phyloP scores from a whole-genome alignment of 192 early-diverging fungal genomes.

The Coemansia sp. region DNA sequence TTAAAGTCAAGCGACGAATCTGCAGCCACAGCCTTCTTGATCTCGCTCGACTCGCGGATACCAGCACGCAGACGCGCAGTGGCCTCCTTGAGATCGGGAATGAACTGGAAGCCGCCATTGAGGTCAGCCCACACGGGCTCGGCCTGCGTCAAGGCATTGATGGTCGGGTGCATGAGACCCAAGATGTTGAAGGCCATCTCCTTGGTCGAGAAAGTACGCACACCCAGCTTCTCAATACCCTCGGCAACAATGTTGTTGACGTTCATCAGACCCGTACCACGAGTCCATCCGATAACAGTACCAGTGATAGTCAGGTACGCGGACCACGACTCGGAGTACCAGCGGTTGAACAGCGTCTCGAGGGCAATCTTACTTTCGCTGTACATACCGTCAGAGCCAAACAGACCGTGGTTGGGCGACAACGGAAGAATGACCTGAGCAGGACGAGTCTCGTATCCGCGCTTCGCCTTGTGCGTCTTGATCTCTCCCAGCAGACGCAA shows the following conservation, averaged over 20 bases:
- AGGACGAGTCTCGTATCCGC: slow-evolving; percentile 76
- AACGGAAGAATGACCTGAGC: slow-evolving; percentile 86
- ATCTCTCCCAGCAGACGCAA: slow-evolving; percentile 86
- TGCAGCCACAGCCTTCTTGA: slow-evolving; percentile 79
- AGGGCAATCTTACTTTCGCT: slow-evolving; percentile 92
- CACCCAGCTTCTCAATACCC: slow-evolving; percentile 75
- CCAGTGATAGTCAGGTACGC: slow-evolving; percentile 82
- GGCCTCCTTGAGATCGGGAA: slow-evolving; percentile 51
- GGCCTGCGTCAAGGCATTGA: slow-evolving; percentile 70
- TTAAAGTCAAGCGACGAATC: slow-evolving; percentile 83
- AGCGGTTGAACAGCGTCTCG: slow-evolving; percentile 91
- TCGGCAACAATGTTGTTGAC: slow-evolving; percentile 84
- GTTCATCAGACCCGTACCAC: slow-evolving; percentile 94
- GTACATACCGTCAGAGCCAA: slow-evolving; percentile 92
- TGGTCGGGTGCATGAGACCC: slow-evolving; percentile 81
- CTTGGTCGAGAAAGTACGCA: slow-evolving; percentile 86
- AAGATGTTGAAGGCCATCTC: slow-evolving; percentile 97
- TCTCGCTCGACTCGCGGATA: slow-evolving; percentile 84
- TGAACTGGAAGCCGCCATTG: slow-evolving; percentile 89
- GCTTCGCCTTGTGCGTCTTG: slow-evolving; percentile 74
- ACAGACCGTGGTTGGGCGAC: slow-evolving; percentile 96
- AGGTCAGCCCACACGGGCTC: slow-evolving; percentile 94
- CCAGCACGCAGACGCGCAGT: slow-evolving; percentile 31
- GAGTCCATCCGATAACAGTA: slow-evolving; percentile 96
- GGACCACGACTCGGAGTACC: slow-evolving; percentile 87